Conservation (phyloP, 2,329 filamentous ascomycete genomes). For the Fusarium concolor region DNA sequence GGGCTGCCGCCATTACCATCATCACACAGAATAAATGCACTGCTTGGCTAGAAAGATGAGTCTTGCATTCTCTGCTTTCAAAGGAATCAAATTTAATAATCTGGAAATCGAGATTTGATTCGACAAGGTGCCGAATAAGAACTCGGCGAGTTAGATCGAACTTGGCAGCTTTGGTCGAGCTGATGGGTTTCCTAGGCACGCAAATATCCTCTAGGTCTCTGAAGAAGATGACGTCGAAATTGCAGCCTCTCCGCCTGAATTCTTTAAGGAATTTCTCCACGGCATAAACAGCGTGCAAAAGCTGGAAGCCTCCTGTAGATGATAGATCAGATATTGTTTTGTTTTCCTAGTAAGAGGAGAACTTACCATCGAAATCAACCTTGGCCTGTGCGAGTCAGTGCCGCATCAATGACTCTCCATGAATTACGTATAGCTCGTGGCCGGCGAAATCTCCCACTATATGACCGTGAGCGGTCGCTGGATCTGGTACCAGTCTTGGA, state of each 20-base stretch:
- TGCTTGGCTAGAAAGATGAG: slow-evolving; percentile 65
- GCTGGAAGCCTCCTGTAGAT: slow-evolving; percentile 69
- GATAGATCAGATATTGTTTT: slow-evolving; percentile 16
- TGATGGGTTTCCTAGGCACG: slow-evolving; percentile 56
- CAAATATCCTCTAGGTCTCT: slow-evolving; percentile 66
- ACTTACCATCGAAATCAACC: slow-evolving; percentile 70
- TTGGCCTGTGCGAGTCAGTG: slow-evolving; percentile 71
- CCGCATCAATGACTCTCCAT: slow-evolving; percentile 78
- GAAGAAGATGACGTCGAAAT: slow-evolving; percentile 79
- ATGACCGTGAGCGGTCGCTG: slow-evolving; percentile 55
- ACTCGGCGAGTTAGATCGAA: slow-evolving; percentile 72
- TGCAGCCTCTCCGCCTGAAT: slow-evolving; percentile 72
- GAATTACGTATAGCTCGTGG: slow-evolving; percentile 76
- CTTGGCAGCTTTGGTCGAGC: slow-evolving; percentile 52
- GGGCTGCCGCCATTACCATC: slow-evolving; percentile 61
- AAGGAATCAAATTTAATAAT: slow-evolving; percentile 61
- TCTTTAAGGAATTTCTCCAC: slow-evolving; percentile 74
- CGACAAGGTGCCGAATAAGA: slow-evolving; percentile 71
- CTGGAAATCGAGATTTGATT: slow-evolving; percentile 29
- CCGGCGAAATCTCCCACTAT: slow-evolving; percentile 82
- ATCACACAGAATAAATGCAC: slow-evolving; percentile 77
- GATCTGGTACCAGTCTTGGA: slow-evolving; percentile 22
- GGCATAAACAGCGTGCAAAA: slow-evolving; percentile 76
- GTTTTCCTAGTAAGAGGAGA: neutral
- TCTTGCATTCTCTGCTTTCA: slow-evolving; percentile 61